These are phyloP conservation scores for Saturnispora silvae DNA, from an alignment of 805 yeast species.

Conservation along the genomic window DNA sequence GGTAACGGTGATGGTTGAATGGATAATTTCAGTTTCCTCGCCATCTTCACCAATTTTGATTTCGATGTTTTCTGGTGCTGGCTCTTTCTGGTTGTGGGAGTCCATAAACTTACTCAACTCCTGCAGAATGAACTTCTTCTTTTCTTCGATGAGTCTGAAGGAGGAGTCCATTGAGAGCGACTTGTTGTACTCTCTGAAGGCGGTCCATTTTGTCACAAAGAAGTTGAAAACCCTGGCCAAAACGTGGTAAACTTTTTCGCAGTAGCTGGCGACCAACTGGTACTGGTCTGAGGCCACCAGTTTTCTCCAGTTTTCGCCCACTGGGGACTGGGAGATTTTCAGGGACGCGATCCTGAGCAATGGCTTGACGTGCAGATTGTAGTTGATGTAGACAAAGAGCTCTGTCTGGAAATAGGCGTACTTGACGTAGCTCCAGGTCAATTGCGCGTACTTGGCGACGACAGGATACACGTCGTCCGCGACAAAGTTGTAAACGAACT, in stretches of 20 bases:
- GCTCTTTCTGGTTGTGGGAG: slow-evolving; percentile 12
- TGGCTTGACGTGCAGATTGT: slow-evolving; percentile 19
- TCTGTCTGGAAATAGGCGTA: slow-evolving; percentile 9
- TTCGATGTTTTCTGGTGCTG: not conserved
- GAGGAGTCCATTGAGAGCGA: slow-evolving; percentile 20
- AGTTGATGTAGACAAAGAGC: slow-evolving; percentile 12
- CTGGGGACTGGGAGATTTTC: slow-evolving; percentile 12
- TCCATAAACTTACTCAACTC: slow-evolving; percentile 19
- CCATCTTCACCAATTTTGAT: not conserved
- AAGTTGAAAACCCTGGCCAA: slow-evolving; percentile 3
- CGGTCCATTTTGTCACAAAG: slow-evolving; percentile 9
- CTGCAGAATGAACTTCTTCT: slow-evolving; percentile 24
- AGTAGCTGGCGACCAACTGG: not conserved
- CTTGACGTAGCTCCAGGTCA: slow-evolving; percentile 5
- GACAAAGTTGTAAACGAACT: slow-evolving; percentile 4
- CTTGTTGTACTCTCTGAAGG: slow-evolving; percentile 15
- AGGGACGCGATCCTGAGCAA: slow-evolving; percentile 8
- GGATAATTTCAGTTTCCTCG: slow-evolving; percentile 2
- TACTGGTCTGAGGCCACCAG: slow-evolving; percentile 12
- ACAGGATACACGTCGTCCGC: slow-evolving; percentile 13
- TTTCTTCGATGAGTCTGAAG: slow-evolving; percentile 22
- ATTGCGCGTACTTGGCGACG: not conserved
- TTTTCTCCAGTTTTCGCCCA: slow-evolving; percentile 16
- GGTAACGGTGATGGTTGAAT: slow-evolving; percentile 2
- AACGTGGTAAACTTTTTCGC: slow-evolving; percentile 5